phyloP scores from a whole-genome alignment of 148 eudicot species.

The Limonium bicolor region DNA sequence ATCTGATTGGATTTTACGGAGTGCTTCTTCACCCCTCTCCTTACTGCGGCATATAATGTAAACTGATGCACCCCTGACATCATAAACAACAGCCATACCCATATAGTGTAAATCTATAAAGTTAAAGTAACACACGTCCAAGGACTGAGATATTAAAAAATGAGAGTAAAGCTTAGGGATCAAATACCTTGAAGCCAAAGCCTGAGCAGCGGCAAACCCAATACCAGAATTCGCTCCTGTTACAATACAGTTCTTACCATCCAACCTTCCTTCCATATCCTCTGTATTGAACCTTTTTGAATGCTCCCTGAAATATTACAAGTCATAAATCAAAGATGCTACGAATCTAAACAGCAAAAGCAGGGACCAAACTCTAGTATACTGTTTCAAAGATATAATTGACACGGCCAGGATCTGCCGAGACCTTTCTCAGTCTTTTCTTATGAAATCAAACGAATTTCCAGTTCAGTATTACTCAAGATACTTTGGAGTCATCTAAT shows the following conservation, averaged over 20 bases:
- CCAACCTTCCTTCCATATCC: slow-evolving; percentile 50
- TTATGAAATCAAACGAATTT: no score
- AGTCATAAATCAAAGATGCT: background rate
- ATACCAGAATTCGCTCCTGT: slow-evolving; percentile 97
- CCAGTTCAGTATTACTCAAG: no score
- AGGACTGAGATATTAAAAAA: no score
- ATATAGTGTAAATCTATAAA: slow-evolving; percentile 4
- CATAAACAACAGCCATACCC: slow-evolving; percentile 1
- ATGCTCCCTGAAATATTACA: slow-evolving; percentile 41
- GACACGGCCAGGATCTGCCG: no score
- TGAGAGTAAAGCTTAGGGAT: no score
- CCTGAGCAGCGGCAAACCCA: slow-evolving; percentile 82
- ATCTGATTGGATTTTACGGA: slow-evolving; percentile 45
- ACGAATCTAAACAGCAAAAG: no score
- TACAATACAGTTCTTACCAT: slow-evolving; percentile 80
- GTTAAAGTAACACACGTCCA: no score
- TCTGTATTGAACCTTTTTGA: slow-evolving; percentile 64
- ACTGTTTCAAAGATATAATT: no score
- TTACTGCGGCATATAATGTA: slow-evolving; percentile 83
- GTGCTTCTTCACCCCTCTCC: slow-evolving; percentile 91
- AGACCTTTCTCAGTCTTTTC: no score
- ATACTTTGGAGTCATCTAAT: no score
- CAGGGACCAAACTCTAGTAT: no score
- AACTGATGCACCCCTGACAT: slow-evolving; percentile 75
- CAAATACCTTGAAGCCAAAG: slow-evolving; percentile 78